phyloP scores from a whole-genome alignment of 345 rosid genomes.

The Syzygium grande region DNA sequence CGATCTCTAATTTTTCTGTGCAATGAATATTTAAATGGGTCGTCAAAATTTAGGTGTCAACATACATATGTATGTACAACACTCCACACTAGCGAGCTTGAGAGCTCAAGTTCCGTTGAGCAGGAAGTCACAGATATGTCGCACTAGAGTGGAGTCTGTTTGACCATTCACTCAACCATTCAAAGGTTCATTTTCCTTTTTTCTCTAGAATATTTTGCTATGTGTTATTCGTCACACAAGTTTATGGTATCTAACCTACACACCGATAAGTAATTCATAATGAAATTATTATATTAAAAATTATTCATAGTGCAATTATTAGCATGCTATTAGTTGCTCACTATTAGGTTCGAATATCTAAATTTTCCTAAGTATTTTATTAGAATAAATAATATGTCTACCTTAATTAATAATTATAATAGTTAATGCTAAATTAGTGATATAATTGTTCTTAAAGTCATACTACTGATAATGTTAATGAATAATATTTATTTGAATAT shows the following conservation, averaged over 20 bases:
- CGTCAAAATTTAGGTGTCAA: background rate
- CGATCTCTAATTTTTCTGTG: background rate
- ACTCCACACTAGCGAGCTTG: background rate
- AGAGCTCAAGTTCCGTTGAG: background rate
- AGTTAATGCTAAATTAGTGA: background rate
- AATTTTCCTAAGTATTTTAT: background rate
- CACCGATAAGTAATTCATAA: background rate
- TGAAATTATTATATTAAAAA: background rate
- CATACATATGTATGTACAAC: background rate
- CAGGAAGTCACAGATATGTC: background rate
- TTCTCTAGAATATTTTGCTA: background rate
- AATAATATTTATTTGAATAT: background rate
- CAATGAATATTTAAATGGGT: background rate
- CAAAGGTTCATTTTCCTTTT: background rate
- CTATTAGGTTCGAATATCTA: background rate
- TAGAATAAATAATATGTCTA: background rate
- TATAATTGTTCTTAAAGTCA: background rate
- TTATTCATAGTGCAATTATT: background rate
- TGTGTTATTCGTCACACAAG: background rate
- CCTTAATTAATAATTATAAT: background rate
- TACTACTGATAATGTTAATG: background rate
- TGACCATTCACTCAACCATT: background rate
- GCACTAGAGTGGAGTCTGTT: background rate
- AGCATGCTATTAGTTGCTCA: background rate
- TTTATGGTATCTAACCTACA: background rate